phyloP scores from a whole-genome alignment of 768 basidiomycete species.

The Trametes cinnabarina region DNA sequence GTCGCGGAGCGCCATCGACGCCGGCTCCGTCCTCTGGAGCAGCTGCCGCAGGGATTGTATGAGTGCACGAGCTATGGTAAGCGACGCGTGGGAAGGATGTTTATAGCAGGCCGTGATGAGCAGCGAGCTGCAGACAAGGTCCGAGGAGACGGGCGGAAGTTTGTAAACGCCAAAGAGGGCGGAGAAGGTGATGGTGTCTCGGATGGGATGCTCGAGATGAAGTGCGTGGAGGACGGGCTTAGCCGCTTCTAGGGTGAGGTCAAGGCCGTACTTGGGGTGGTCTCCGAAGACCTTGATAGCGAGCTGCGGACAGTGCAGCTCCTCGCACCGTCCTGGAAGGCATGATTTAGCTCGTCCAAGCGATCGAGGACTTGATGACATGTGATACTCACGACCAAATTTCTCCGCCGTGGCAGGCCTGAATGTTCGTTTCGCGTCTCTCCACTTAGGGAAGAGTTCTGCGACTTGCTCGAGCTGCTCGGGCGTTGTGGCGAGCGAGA shows the following conservation, averaged over 20 bases:
- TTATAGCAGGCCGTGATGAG: slow-evolving; percentile 55
- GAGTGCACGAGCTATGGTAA: slow-evolving; percentile 43
- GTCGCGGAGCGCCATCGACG: slow-evolving; percentile 12
- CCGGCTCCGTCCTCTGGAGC: slow-evolving; percentile 22
- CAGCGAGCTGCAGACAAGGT: slow-evolving; percentile 57
- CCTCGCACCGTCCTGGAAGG: slow-evolving; percentile 57
- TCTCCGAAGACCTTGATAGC: slow-evolving; percentile 62
- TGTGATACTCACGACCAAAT: slow-evolving; percentile 51
- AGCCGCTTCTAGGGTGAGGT: slow-evolving; percentile 49
- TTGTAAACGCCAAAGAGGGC: slow-evolving; percentile 55
- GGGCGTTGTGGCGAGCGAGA: slow-evolving; percentile 48
- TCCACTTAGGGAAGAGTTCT: slow-evolving; percentile 50
- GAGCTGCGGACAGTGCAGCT: slow-evolving; percentile 52
- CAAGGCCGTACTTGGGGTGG: slow-evolving; percentile 58
- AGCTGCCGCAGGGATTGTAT: slow-evolving; percentile 41
- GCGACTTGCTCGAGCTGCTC: slow-evolving; percentile 48
- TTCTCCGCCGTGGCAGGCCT: slow-evolving; percentile 40
- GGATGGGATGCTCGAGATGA: slow-evolving; percentile 44
- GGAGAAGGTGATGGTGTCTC: slow-evolving; percentile 47
- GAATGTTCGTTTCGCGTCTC: slow-evolving; percentile 40
- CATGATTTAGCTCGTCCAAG: too few species aligned
- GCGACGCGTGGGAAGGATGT: slow-evolving; percentile 33
- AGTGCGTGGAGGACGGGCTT: slow-evolving; percentile 59
- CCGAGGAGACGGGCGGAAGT: slow-evolving; percentile 52
- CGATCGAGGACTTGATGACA: not conserved